A percentile compares a stretch with the other conserved stretches of the same genome.
Evolutionary conservation across 192 early-diverging fungal genomes (phyloP).

Genomic region (Coemansia sp.): DNA sequence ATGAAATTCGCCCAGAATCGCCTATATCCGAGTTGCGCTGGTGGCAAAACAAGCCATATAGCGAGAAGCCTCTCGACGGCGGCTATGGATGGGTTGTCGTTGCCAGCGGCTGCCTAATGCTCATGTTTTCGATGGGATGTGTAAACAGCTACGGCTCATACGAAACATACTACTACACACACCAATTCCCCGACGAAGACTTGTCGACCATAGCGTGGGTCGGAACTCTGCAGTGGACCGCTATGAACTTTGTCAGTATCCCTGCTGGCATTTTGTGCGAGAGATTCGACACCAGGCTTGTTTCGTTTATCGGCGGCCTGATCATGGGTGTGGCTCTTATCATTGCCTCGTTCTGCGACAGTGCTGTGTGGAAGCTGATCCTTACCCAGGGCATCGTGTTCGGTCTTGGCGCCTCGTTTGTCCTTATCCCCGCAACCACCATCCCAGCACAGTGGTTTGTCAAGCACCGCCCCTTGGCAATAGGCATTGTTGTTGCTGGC

Average conservation of each 20-base stretch:
- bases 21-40: not conserved
- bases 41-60: slow-evolving; percentile 1
- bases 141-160: slow-evolving; percentile 57
- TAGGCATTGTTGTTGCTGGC: slow-evolving; percentile 54
- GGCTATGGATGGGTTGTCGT: slow-evolving; percentile 55
- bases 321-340: slow-evolving; percentile 53
- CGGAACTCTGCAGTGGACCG: slow-evolving; percentile 51
- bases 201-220: slow-evolving; percentile 52
- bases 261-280: slow-evolving; percentile 52
- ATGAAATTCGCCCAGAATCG: not conserved
- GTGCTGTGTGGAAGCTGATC: slow-evolving; percentile 58
- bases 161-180: slow-evolving; percentile 38
- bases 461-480: slow-evolving; percentile 53
- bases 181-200: slow-evolving; percentile 34
- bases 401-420: slow-evolving; percentile 55
- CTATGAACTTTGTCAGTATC: slow-evolving; percentile 50
- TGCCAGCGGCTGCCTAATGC: slow-evolving; percentile 46
- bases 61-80: slow-evolving; percentile 19
- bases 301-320: slow-evolving; percentile 48
- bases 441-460: slow-evolving; percentile 63
- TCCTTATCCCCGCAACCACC: slow-evolving; percentile 53
- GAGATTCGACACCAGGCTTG: slow-evolving; percentile 49
- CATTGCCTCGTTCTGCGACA: slow-evolving; percentile 56
- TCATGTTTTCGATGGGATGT: slow-evolving; percentile 53
- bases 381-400: slow-evolving; percentile 63